These are phyloP conservation scores for Boletus reticulatus DNA, from an alignment of 768 basidiomycete species.

Conservation along the genomic window DNA sequence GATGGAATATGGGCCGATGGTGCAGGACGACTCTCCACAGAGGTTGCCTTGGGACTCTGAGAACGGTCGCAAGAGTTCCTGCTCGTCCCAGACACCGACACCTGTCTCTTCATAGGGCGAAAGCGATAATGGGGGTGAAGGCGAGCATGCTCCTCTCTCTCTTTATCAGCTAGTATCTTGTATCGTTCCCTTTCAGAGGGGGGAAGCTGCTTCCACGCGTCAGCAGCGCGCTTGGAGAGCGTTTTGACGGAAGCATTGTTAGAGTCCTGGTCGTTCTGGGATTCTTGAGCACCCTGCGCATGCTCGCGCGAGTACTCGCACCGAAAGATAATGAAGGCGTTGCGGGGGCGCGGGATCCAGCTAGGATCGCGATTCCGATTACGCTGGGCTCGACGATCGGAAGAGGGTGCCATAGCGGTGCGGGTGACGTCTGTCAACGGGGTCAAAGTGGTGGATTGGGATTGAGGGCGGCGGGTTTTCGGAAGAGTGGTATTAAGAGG, in stretches of 20 bases:
- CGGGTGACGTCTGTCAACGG: not conserved
- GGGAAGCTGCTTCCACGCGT: constrained; percentile 66
- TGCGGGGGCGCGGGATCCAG: constrained; percentile 68
- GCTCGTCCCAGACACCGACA: constrained; percentile 18
- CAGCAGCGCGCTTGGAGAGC: constrained; percentile 74
- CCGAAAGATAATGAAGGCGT: constrained; percentile 73
- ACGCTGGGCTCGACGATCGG: constrained; percentile 37
- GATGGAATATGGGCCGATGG: constrained; percentile 11
- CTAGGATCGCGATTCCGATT: constrained; percentile 47
- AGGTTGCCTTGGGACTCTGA: not conserved
- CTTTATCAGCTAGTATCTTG: constrained; percentile 51
- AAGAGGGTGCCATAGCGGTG: constrained; percentile 32
- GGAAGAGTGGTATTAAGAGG: constrained; percentile 7
- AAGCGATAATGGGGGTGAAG: constrained; percentile 64
- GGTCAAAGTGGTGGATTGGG: not conserved
- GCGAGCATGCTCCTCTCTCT: constrained; percentile 55
- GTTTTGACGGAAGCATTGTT: constrained; percentile 41
- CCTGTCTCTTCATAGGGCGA: constrained; percentile 47
- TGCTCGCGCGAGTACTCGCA: constrained; percentile 57
- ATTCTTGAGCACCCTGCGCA: constrained; percentile 35
- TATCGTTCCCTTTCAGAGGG: constrained; percentile 47
- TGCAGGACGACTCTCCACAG: constrained; percentile 4
- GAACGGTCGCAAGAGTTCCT: constrained; percentile 15
- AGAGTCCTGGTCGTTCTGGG: constrained; percentile 27
- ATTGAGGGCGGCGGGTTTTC: not conserved